Evolutionary conservation across 768 basidiomycete genomes (phyloP), one percentile per base, ranked within the genome.

Genomic region (Xerocomellus dryophilus): DNA sequence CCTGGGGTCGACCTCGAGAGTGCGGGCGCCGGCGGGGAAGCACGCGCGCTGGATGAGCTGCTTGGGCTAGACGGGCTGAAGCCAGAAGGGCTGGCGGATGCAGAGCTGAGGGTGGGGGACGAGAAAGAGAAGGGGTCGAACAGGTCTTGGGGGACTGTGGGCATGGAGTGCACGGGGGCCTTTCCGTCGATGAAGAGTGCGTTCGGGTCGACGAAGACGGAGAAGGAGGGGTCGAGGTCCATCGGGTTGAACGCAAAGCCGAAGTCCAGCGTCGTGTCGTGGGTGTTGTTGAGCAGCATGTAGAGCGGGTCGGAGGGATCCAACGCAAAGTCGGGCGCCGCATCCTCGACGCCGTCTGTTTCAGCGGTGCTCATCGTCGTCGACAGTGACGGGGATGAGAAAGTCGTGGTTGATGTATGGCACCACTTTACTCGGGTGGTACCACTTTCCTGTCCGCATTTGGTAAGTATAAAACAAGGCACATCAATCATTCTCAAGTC

Each of bases 141-240:
- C 27, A 70, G 21, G 48, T 70, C 70, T 17, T 68, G 66, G 2
- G 63, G 69, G 18, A 56, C 43, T 5, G 42, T 7, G 18, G 58
- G 44, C 1, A 5, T 23, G 14, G 61, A 47, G 59, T 71, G 54
- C 5, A 50, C 4, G 44, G 59, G 35, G 2, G 43, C 46, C 42
- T 69, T 71, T 14, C 63, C 60, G 29, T 74, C 66, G 50, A 78
- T 43, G 17, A 68, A 82, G 62, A 88, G 85, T 12, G 88, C 71
- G 59, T 74, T 83, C 29, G 88, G 86, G 54, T 90, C 84, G 50
- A 90, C 77, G 1, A 80, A 78, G 60, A 83, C 77, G 18, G 79
- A 70, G 31, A 71, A 35, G 18, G 64, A 58, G 2, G 64, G 56
- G 62, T 86, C 84, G 68, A 87, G 76, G 68, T 84, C 82, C 78